Evolutionary conservation across 345 rosid species (phyloP), one percentile per base, ranked within the genome.

Genomic region (Atalantia buxifolia): DNA sequence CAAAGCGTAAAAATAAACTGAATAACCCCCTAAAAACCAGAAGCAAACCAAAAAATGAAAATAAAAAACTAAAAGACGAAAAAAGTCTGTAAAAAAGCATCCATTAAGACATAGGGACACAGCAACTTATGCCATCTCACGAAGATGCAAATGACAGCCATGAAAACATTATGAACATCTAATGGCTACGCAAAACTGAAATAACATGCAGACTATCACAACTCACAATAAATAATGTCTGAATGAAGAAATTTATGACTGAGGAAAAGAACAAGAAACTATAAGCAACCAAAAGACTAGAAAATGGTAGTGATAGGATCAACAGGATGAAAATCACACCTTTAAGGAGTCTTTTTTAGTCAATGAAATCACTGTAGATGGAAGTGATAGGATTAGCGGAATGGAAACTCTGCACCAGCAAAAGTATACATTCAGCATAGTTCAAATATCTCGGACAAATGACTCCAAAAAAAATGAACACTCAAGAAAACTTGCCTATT

Each of bases 331-430:
- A 27, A 14, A 73, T 10, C 80, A 78, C 14, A 96, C 99, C 97
- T 91, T 88, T 72, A 96, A 84, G 6, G 73, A 79, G 64, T 92
- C 95, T 76, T 90, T 86, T 82, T 90, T 92, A 18, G 94, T 82
- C 90, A 96, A 78, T 14, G 99, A 96, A 85, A 94, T 83, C 75
- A 92, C 94, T 4, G 97, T 87, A 35, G 91, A 89, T 77, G 99
- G 95, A 82, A 92, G 90, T 65, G 98, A 89, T 71, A 96, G 71
- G 79, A 96, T 92, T 80, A 96, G 83, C 8, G 99, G 98, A 81
- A 94, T 88, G 75, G 92, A 82, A 81, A 92, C 81, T 84, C 98
- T 95, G 90, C 83, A 87, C 59, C 65, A 76, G 42, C 45, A 84
- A 28, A 78, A 78, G 63, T 21, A 16, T 30, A 81, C 2, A 5